Evolutionary conservation across 805 yeast species (phyloP).

Genomic region (Candida montana): DNA sequence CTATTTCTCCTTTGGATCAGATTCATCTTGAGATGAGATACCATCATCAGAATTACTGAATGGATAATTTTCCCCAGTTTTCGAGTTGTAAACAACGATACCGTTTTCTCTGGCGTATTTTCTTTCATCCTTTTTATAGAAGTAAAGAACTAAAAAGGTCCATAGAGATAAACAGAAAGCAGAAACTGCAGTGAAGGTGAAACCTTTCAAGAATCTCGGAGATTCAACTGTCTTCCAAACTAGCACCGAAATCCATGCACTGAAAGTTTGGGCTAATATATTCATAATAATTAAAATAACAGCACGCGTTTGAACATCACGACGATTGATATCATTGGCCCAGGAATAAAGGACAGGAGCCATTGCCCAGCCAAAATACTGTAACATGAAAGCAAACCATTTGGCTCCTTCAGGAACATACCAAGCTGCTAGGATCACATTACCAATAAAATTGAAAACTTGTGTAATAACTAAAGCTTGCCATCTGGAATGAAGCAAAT

Average conservation of each 20-base stretch:
- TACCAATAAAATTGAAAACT: slow-evolving; percentile 42
- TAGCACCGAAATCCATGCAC: slow-evolving; percentile 42
- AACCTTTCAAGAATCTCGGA: slow-evolving; percentile 53
- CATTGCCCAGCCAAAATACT: slow-evolving; percentile 36
- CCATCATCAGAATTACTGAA: neutral
- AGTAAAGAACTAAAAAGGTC: slow-evolving; percentile 26
- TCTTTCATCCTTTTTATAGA: slow-evolving; percentile 36
- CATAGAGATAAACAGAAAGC: slow-evolving; percentile 20
- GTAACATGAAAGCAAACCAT: slow-evolving; percentile 50
- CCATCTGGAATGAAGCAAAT: slow-evolving; percentile 33
- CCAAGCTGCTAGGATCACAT: slow-evolving; percentile 46
- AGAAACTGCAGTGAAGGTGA: slow-evolving; percentile 26
- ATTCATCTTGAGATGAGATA: neutral
- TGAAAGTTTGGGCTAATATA: slow-evolving; percentile 45
- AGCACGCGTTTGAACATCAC: slow-evolving; percentile 48
- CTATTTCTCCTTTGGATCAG: neutral
- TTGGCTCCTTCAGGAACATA: slow-evolving; percentile 45
- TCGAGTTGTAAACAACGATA: slow-evolving; percentile 17
- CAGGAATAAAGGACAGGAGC: slow-evolving; percentile 58
- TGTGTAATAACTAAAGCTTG: slow-evolving; percentile 39
- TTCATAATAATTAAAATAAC: slow-evolving; percentile 48
- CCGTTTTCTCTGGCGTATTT: slow-evolving; percentile 32
- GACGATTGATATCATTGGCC: slow-evolving; percentile 53
- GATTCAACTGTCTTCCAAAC: slow-evolving; percentile 41
- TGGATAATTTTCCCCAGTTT: neutral